Evolutionary conservation across 345 rosid genomes (phyloP).

Genomic region (Populus davidiana): DNA sequence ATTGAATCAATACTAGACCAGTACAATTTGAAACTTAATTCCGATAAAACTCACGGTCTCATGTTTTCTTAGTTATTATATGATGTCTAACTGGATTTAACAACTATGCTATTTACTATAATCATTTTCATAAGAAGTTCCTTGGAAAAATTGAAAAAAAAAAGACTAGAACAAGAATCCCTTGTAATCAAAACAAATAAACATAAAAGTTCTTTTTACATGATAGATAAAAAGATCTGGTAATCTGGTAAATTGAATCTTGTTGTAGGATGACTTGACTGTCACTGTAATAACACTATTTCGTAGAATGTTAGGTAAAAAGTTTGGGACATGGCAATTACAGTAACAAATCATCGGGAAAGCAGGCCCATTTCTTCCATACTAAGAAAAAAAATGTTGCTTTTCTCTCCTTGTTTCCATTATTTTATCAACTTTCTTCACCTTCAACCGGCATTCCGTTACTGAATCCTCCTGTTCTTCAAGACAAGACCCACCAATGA

Average conservation of each 20-base stretch:
- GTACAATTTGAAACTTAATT: fast-evolving
- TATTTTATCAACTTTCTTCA: neutral
- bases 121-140: neutral
- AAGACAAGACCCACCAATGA: slow-evolving; percentile 15
- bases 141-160: neutral
- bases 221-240: neutral
- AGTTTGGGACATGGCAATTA: neutral
- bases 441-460: slow-evolving; percentile 8
- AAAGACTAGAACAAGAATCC: neutral
- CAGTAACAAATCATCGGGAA: neutral
- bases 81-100: no score
- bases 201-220: neutral
- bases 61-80: fast-evolving
- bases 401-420: neutral
- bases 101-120: no score
- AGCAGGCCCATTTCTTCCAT: slow-evolving; percentile 35
- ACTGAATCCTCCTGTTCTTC: neutral
- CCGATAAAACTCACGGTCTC: fast-evolving
- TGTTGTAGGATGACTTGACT: neutral
- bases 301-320: neutral
- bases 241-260: neutral
- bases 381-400: slow-evolving; percentile 31
- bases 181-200: neutral
- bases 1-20: no score
- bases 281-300: neutral